phyloP scores from a whole-genome alignment of 2,329 filamentous ascomycete species.

The Alternaria conjuncta region DNA sequence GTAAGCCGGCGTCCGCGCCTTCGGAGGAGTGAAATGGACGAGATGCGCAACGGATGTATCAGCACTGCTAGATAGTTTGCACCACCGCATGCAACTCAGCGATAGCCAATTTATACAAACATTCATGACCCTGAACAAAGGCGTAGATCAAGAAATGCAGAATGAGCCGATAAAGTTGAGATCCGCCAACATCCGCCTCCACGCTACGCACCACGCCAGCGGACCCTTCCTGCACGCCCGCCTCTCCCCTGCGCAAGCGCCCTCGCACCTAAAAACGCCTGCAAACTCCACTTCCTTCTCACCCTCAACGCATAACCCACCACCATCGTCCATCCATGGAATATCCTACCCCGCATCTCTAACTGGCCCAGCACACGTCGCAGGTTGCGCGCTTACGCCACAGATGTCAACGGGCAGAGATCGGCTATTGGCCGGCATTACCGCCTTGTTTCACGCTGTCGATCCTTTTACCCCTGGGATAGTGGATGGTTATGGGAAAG shows the following conservation, averaged over 20 bases:
- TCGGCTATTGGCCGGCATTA: slow-evolving; percentile 25
- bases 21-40: background rate
- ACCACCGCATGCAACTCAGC: background rate
- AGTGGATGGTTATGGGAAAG: background rate
- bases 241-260: slow-evolving; percentile 4
- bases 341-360: slow-evolving; percentile 1
- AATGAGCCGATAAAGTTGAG: background rate
- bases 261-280: background rate
- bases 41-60: no score
- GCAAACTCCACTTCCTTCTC: background rate
- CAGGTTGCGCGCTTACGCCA: slow-evolving; percentile 40
- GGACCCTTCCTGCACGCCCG: background rate
- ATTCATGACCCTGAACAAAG: background rate
- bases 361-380: slow-evolving; percentile 28
- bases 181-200: background rate
- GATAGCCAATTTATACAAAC: background rate
- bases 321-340: background rate
- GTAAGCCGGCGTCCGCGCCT: slow-evolving; percentile 18
- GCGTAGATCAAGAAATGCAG: background rate
- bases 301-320: background rate
- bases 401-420: slow-evolving; percentile 27
- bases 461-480: slow-evolving; percentile 23
- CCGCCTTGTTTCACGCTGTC: slow-evolving; percentile 22
- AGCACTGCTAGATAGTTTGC: rapidly evolving
- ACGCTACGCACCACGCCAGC: background rate